Base-by-base conservation (phyloP, 805 yeast species). In the Candida coquimbonensis region DNA sequence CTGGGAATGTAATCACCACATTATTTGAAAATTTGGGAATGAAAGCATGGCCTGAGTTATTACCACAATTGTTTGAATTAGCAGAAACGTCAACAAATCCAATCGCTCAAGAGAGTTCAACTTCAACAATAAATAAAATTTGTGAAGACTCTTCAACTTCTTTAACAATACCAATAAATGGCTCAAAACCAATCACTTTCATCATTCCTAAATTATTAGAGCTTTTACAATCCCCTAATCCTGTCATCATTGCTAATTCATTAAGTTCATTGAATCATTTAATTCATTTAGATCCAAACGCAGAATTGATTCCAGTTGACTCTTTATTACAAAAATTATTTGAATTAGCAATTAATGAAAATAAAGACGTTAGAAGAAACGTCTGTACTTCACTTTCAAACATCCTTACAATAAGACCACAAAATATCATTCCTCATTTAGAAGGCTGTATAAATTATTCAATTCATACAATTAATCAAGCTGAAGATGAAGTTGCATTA, bases 1-100 rank as follows among this genome's bases (percentile, higher is more conserved):
- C 96, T 7, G 96, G 97, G 36, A 89, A 83, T 57, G 96, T 89
- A 42, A 80, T 91, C 43, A 86, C 97, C 3, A 75, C 96, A 0
- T 65, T 93, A 29, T 84, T 89, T 53, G 72, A 84, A 3, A 70
- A 78, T 9, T 73, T 77, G 38, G 95, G 96, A 1, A 70, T 85
- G 38, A 67, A 71, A 25, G 69, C 71, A 26, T 87, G 96, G 96
- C 89, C 93, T 2, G 75, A 72, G 38, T 70, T 83, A 27, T 65
- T 91, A n/a, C 80, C 84, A 2, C 81, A 77, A 52, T 68, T 91
- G 41, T 63, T 90, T 53, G 77, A 75, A 43, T 65, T 89, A 59
- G 75, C 85, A 6, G 71, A 73, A 36, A 63, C 66, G 8, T 73
- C 71, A 12, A 71, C 44, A 24, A 29, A 77, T 27, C 56, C 60